These are phyloP conservation scores for Kwoniella heveanensis DNA, from an alignment of 768 basidiomycete species.

Conservation along the genomic window DNA sequence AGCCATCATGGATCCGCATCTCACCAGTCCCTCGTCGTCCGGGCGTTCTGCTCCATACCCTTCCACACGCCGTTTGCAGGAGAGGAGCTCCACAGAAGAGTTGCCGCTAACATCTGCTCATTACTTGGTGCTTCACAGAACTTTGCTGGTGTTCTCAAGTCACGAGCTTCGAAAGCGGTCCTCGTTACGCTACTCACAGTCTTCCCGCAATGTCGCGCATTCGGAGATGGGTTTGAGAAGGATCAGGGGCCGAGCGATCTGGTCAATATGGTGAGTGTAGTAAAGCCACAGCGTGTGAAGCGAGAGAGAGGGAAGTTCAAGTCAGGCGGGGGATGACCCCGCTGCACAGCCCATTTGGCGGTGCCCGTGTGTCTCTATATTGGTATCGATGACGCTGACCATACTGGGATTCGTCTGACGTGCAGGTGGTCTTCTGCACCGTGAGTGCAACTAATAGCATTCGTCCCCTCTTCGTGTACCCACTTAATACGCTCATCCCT, in stretches of 20 bases:
- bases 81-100: no score
- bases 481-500: no score
- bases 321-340: no score
- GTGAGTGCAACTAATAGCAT: no score
- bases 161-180: slow-evolving; percentile 68
- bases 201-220: slow-evolving; percentile 80
- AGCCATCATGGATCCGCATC: not conserved
- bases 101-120: not conserved
- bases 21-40: not conserved
- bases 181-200: slow-evolving; percentile 68
- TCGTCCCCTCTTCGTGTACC: no score
- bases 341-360: no score
- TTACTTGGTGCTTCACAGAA: slow-evolving; percentile 12
- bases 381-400: not conserved
- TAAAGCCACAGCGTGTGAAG: no score
- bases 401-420: not conserved
- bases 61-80: no score
- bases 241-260: slow-evolving; percentile 61
- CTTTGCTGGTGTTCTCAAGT: slow-evolving; percentile 72
- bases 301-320: no score
- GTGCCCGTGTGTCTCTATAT: not conserved
- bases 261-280: slow-evolving; percentile 69
- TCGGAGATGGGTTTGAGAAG: slow-evolving; percentile 68
- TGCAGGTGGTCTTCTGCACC: slow-evolving; percentile 81
- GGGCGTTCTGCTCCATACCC: no score